Evolutionary conservation across 139 green algal species (phyloP).

Genomic region (Tetradesmus obliquus): DNA sequence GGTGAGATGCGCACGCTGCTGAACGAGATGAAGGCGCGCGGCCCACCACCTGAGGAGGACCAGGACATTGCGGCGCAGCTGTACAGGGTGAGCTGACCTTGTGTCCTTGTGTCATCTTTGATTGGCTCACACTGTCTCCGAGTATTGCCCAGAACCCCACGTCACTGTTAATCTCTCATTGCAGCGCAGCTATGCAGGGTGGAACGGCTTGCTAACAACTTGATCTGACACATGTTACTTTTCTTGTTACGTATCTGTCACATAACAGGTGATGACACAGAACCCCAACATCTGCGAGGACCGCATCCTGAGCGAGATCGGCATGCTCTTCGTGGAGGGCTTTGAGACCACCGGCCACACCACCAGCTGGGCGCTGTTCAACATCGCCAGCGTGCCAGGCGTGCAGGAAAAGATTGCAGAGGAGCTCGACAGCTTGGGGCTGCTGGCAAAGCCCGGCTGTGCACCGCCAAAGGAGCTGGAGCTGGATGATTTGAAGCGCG

Average conservation of each 20-base stretch:
- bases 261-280: slow-evolving; percentile 30
- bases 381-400: slow-evolving; percentile 42
- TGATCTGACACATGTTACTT: not conserved
- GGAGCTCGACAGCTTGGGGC: slow-evolving; percentile 50
- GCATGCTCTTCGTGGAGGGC: slow-evolving; percentile 75
- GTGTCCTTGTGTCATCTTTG: too few species aligned
- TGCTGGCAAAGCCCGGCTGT: slow-evolving; percentile 43
- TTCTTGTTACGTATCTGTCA: not conserved
- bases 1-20: slow-evolving; percentile 61
- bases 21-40: slow-evolving; percentile 45
- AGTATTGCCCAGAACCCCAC: too few species aligned
- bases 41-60: slow-evolving; percentile 45
- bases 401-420: slow-evolving; percentile 52
- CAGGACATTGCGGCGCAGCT: slow-evolving; percentile 58
- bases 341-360: slow-evolving; percentile 61
- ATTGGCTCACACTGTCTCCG: too few species aligned
- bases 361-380: slow-evolving; percentile 59
- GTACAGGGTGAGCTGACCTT: slow-evolving; percentile 32
- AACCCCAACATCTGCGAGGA: slow-evolving; percentile 42
- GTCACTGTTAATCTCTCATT: slow-evolving; percentile 29
- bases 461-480: slow-evolving; percentile 32
- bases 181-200: slow-evolving; percentile 53
- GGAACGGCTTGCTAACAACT: not conserved
- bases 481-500: slow-evolving; percentile 40
- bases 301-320: slow-evolving; percentile 56